Conservation (phyloP, 2,329 filamentous ascomycete genomes). For the Aspergillus ruber region DNA sequence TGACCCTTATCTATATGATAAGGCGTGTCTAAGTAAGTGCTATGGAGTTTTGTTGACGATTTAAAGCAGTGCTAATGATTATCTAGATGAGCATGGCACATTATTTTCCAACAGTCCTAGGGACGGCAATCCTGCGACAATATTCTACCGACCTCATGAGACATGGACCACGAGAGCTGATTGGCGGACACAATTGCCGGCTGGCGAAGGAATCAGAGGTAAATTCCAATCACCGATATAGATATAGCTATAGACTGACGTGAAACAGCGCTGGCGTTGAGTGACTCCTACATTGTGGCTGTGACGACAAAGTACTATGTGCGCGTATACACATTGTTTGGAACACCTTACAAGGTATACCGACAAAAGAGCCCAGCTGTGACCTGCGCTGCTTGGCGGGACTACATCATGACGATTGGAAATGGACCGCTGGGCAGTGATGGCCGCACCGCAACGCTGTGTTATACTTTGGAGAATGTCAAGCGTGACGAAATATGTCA, state of each 20-base stretch:
- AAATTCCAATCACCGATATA: conserved; percentile 1
- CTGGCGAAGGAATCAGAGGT: conserved; percentile 70
- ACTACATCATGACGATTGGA: conserved; percentile 93
- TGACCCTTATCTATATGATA: conserved; percentile 92
- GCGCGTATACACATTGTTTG: conserved; percentile 86
- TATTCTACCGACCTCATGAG: conserved; percentile 97
- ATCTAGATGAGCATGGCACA: conserved; percentile 64
- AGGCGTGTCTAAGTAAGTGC: conserved; percentile 70
- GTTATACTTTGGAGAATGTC: conserved; percentile 92
- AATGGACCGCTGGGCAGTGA: conserved; percentile 80
- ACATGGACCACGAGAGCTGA: conserved; percentile 88
- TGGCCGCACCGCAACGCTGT: conserved; percentile 63
- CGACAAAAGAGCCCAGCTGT: conserved; percentile 90
- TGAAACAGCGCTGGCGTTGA: conserved; percentile 69
- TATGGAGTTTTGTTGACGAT: background rate
- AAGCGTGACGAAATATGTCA: conserved; percentile 92
- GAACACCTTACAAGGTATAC: conserved; percentile 81
- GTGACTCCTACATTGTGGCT: conserved; percentile 83
- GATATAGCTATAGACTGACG: background rate
- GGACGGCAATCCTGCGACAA: conserved; percentile 62
- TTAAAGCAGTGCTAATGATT: conserved; percentile 16
- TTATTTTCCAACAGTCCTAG: conserved; percentile 75
- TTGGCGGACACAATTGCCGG: conserved; percentile 82
- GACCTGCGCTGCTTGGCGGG: conserved; percentile 86
- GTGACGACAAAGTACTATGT: conserved; percentile 84